Conservation (phyloP, 2,329 filamentous ascomycete genomes). For the Neopestalotiopsis sp. region DNA sequence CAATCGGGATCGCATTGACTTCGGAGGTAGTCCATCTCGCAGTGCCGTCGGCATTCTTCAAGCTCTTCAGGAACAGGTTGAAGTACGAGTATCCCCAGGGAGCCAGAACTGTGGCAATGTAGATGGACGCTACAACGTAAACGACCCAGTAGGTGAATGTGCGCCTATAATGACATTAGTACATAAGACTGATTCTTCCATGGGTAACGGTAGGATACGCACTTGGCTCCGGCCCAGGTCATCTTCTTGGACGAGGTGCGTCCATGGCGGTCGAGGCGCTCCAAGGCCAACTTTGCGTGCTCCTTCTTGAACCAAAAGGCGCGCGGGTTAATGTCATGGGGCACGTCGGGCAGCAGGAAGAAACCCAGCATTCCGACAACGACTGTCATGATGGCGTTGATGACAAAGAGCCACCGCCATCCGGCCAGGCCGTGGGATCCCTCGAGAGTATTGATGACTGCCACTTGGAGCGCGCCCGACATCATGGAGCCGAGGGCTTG, state of each 20-base stretch:
- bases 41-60: slow-evolving; percentile 46
- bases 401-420: slow-evolving; percentile 61
- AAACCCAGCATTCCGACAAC: slow-evolving; percentile 57
- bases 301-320: slow-evolving; percentile 51
- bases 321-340: slow-evolving; percentile 44
- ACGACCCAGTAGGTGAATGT: slow-evolving; percentile 50
- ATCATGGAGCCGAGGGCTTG: slow-evolving; percentile 59
- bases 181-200: background rate
- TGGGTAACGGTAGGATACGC: background rate
- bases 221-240: slow-evolving; percentile 47
- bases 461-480: slow-evolving; percentile 58
- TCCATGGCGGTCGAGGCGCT: slow-evolving; percentile 47
- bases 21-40: slow-evolving; percentile 47
- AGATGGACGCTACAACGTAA: slow-evolving; percentile 51
- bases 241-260: slow-evolving; percentile 52
- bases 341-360: slow-evolving; percentile 51
- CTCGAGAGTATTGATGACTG: slow-evolving; percentile 57
- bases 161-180: slow-evolving; percentile 30
- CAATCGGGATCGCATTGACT: slow-evolving; percentile 56
- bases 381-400: slow-evolving; percentile 61
- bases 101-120: slow-evolving; percentile 50
- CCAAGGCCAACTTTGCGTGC: slow-evolving; percentile 48
- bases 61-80: slow-evolving; percentile 46
- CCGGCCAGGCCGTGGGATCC: slow-evolving; percentile 52
- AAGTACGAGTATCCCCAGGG: slow-evolving; percentile 55